Base-by-base conservation (phyloP, 192 early-diverging fungal genomes). In the Geosiphon pyriformis region DNA sequence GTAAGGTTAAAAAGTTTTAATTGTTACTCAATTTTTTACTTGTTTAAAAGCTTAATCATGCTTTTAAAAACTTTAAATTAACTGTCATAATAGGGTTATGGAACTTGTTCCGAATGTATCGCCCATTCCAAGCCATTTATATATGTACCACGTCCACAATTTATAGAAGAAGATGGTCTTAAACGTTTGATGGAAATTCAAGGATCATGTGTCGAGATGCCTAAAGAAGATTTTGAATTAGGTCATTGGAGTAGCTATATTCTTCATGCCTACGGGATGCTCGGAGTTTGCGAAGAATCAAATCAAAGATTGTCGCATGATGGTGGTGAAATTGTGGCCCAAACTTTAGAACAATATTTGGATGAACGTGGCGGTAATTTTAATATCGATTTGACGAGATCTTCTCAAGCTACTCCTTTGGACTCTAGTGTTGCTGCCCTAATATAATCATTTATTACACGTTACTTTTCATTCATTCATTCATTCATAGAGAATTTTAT, bases 21-120 rank as follows among this genome's bases (percentile, higher is more conserved):
- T 50, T n/a, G 18, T 46, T 17, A 48, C 6, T 47, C 11, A 50
- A 15, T 54, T 27, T 53, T 42, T 37, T 52, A 29, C 12, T 51
- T 47, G 52, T 51, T 23, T n/a, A 26, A 51, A 65, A 48, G 27
- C 11, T 51, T 18, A n/a, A n/a, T n/a, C n/a, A n/a, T n/a, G n/a
- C n/a, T n/a, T 20, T 67, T 30, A 4, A 18, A 18, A 48, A 58
- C 7, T 30, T 67, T 48, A 0, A 59, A 22, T 57, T n/a, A 25
- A 17, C 4, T 68, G 4, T 59, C 32, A 4, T 30, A 23, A 30
- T 71, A 78, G 76, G 85, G 85, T 18, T 86, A 84, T 68, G 85
- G 85, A 27, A 84, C 85, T 0, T 86, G 85, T 47, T 80, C 78
- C 10, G 85, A 86, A 70, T 83, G 82, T 64, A 83, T 83, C 22